Base-by-base conservation (phyloP, 805 yeast genomes). In the Clavispora phyllophila region DNA sequence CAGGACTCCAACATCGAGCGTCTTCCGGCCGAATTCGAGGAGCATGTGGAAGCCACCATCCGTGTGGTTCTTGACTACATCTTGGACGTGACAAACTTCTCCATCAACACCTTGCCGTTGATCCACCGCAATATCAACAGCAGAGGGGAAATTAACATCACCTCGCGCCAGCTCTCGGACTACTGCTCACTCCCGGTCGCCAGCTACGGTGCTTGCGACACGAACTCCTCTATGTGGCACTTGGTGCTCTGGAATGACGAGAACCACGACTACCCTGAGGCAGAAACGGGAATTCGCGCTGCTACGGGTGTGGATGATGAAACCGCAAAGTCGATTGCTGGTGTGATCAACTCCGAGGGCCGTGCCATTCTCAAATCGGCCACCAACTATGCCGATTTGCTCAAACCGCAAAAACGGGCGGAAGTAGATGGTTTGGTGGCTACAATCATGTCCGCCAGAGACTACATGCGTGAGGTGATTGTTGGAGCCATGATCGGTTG, bases 211-310 rank as follows among this genome's bases (percentile, higher is more conserved):
- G 59, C 49, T 0, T 46, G 39, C 9, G 78, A 72, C 49, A 18
- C 17, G 8, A 70, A 73, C 50, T 45, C 68, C 2, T 38, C 43
- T 12, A 37, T 40, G 32, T 81, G 75, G 65, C 62, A 68, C 33
- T 65, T 84, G 25, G 56, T 82, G 18, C 66, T 84, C n/a, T 86
- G 90, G 84, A 86, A 86, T 58, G 95, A 86, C 55, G 93, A 86
- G 53, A 72, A 69, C 49, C 93, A 86, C 54, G 76, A 78, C 51
- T 76, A 73, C 49, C 66, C 71, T 2, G 76, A 78, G 44, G 86
- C 86, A 1, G 67, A 65, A 14, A 58, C 61, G 10, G 78, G 79
- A 3, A 68, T 81, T 28, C 50, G 50, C 4, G 57, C 58, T 2
- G 71, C 71, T 1, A 54, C 63, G 0, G 65, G 60, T 0, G 54